These are phyloP conservation scores for Naganishia antarctica DNA, from an alignment of 768 basidiomycete genomes.

Conservation along the genomic window DNA sequence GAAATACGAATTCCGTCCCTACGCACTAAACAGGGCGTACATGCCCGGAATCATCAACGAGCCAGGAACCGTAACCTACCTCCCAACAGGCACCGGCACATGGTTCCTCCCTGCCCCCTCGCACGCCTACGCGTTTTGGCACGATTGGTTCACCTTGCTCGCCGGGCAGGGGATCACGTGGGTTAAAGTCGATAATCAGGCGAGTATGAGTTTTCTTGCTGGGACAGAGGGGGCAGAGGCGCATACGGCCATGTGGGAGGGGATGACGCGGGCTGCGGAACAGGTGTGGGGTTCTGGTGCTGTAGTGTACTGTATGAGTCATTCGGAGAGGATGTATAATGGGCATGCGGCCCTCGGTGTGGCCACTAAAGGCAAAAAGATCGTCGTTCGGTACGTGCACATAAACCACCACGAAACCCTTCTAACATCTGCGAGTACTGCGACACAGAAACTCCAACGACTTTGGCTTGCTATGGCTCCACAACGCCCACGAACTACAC, in stretches of 20 bases:
- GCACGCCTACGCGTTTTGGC: slow-evolving; percentile 36
- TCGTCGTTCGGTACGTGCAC: slow-evolving; percentile 35
- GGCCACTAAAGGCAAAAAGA: slow-evolving; percentile 27
- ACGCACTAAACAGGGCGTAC: slow-evolving; percentile 15
- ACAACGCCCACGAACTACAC: slow-evolving; percentile 31
- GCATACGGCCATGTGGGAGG: slow-evolving; percentile 37
- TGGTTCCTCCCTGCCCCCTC: slow-evolving; percentile 33
- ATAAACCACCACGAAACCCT: not conserved
- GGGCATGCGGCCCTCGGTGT: slow-evolving; percentile 37
- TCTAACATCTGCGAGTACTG: no score
- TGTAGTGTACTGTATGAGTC: slow-evolving; percentile 42
- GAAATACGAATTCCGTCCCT: slow-evolving; percentile 30
- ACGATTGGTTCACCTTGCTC: slow-evolving; percentile 35
- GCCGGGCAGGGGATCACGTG: slow-evolving; percentile 33
- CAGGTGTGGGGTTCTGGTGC: slow-evolving; percentile 32
- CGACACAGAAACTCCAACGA: slow-evolving; percentile 43
- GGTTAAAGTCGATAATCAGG: slow-evolving; percentile 43
- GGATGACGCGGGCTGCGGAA: slow-evolving; percentile 32
- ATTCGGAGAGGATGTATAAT: slow-evolving; percentile 41
- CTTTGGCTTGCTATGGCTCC: slow-evolving; percentile 29
- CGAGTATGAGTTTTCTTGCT: slow-evolving; percentile 26
- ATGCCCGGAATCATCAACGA: slow-evolving; percentile 25
- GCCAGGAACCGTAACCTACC: slow-evolving; percentile 27
- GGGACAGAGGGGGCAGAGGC: slow-evolving; percentile 19
- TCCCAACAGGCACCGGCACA: slow-evolving; percentile 5